A percentile compares a stretch with the other conserved stretches of the same genome.
phyloP scores from a whole-genome alignment of 2,329 filamentous ascomycete genomes.

The Pseudogymnoascus sp. region DNA sequence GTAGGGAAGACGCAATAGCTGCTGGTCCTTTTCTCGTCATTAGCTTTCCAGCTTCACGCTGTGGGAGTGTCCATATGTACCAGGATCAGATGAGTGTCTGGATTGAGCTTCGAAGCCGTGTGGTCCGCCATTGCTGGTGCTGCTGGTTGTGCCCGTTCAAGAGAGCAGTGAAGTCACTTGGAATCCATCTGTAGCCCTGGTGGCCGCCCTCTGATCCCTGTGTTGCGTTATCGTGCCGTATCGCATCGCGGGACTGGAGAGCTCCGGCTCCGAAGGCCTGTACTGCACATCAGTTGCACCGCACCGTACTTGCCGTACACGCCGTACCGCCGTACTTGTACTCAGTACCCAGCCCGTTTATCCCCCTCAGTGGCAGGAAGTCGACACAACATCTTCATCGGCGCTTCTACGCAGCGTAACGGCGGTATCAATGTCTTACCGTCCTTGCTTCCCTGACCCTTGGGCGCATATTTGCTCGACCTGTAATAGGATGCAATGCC shows the following conservation, averaged over 20 bases:
- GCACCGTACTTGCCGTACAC: not conserved
- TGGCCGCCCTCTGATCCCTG: constrained; percentile 4
- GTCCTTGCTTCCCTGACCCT: not conserved
- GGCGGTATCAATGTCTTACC: not conserved
- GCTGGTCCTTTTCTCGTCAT: constrained; percentile 64
- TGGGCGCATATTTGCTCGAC: not conserved
- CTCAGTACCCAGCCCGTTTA: not conserved
- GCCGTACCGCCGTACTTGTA: not conserved
- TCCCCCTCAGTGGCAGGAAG: not conserved
- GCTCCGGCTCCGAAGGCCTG: not conserved
- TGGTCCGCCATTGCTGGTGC: constrained; percentile 48
- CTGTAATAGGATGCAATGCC: not conserved
- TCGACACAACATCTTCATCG: not conserved
- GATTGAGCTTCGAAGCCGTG: constrained; percentile 61
- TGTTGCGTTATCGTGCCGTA: not conserved
- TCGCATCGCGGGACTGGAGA: not conserved
- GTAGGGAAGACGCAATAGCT: constrained; percentile 83
- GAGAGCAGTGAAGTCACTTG: not conserved
- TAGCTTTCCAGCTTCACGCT: constrained; percentile 13
- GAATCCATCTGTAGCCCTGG: constrained; percentile 8
- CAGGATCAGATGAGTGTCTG: constrained; percentile 68
- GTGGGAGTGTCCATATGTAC: constrained; percentile 36
- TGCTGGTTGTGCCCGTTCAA: not conserved
- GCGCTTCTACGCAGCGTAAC: not conserved
- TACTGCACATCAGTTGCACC: not conserved